Evolutionary conservation across 805 yeast species (phyloP).

Genomic region (Zygotorulaspora florentina): DNA sequence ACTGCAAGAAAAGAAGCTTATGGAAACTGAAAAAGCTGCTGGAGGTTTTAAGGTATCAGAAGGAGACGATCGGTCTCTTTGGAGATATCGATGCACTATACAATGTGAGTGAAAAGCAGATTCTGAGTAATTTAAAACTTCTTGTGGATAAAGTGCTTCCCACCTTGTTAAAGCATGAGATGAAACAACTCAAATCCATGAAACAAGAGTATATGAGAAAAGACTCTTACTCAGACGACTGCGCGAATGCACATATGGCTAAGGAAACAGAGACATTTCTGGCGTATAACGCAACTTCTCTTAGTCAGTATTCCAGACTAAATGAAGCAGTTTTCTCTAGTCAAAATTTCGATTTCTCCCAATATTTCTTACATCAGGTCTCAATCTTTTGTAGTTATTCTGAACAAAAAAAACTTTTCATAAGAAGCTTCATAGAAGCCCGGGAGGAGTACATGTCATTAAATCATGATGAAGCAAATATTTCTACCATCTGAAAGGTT

Average conservation of each 20-base stretch:
- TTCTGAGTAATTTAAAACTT: not conserved
- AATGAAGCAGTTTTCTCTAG: no score
- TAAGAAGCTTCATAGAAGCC: conserved; percentile 1
- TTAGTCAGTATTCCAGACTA: no score
- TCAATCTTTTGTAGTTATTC: not conserved
- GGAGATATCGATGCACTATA: not conserved
- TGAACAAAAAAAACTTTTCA: conserved; percentile 4
- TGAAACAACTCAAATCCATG: no score
- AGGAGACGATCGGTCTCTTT: not conserved
- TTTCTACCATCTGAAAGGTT: no score
- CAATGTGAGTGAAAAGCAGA: conserved; percentile 2
- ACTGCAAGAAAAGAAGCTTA: conserved; percentile 2
- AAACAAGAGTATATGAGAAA: no score
- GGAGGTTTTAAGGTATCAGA: not conserved
- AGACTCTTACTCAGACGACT: no score
- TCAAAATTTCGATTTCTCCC: no score
- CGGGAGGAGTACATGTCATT: not conserved
- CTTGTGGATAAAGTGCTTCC: conserved; percentile 3
- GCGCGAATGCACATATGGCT: no score
- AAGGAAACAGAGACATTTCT: no score
- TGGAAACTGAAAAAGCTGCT: conserved; percentile 4
- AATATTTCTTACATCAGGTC: not conserved
- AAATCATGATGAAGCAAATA: no score
- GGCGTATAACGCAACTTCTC: no score
- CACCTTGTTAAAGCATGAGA: not conserved